These are phyloP conservation scores for Eimeria maxima DNA, from an alignment of 169 alveolate species.

Conservation along the genomic window DNA sequence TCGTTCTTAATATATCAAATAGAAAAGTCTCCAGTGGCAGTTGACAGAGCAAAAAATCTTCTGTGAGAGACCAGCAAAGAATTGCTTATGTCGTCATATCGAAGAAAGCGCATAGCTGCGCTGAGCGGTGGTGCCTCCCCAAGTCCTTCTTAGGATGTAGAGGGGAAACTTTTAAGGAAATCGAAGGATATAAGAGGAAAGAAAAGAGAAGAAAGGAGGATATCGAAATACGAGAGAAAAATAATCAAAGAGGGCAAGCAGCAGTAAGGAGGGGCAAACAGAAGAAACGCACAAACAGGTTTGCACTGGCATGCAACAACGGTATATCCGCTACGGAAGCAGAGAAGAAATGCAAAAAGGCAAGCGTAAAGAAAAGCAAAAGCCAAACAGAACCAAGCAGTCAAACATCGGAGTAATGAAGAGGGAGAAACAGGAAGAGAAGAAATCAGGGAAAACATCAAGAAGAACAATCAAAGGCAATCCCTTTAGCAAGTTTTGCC, in stretches of 20 bases:
- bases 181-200: not conserved
- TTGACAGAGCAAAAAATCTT: no score
- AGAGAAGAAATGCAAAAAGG: not conserved
- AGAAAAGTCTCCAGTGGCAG: no score
- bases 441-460: not conserved
- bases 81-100: no score
- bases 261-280: not conserved
- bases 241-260: not conserved
- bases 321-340: not conserved
- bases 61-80: no score
- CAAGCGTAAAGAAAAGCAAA: not conserved
- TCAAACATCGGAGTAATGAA: not conserved
- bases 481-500: conserved; percentile 3
- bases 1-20: no score
- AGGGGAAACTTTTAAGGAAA: not conserved
- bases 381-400: not conserved
- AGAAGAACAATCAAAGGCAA: not conserved
- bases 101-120: not conserved
- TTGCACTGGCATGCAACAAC: not conserved
- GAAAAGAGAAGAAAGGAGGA: not conserved
- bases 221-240: not conserved
- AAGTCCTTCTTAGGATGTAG: not conserved
- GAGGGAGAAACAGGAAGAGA: not conserved
- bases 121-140: no score
- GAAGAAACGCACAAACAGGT: not conserved